Evolutionary conservation across 2,329 filamentous ascomycete genomes (phyloP), one percentile per base, ranked within the genome.

Genomic region (Samsoniella hepiali): DNA sequence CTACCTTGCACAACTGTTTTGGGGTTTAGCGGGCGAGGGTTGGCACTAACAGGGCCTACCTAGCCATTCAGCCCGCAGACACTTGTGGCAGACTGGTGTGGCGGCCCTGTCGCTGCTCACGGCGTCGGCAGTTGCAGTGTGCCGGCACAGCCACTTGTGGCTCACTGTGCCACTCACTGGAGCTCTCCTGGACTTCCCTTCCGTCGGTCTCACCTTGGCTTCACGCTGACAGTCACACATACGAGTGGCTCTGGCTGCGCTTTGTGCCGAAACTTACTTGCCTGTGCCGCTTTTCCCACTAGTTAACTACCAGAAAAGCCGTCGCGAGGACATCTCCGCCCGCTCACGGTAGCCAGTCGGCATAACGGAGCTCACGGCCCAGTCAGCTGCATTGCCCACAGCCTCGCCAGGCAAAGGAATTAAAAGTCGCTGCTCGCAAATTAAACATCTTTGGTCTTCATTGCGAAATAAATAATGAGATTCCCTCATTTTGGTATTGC

Each of bases 141-240:
- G 29, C 15, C 32, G 22, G 45, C 6, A 29, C 29, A 45, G 54
- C 54, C 45, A 59, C 34, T 22, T 59, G 57, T 59, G 57, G 57
- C 57, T 59, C 57, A 34, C 54, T 45, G 10, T 49, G 44, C 22
- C 42, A 38, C 31, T 31, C 34, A 31, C 45, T 40, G 31, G 40
- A 13, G 22, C 34, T 29, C n/a, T 31, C 10, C 32, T n/a, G 11
- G 45, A 13, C 51, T 5, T n/a, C 36, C 36, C 36, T 11, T 56
- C 27, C 38, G 7, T 32, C 27, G 10, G 50, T 54, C 50, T 54
- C 50, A 38, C n/a, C 4, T 13, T 36, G 32, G 50, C 50, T 53
- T 22, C n/a, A 13, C 32, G 38, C 50, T 53, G 50, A 34, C 31
- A 8, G 13, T 51, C 49, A 51, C 49, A 51, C 17, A 17, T 51